These are phyloP conservation scores for Paramecium primaurelia DNA, from an alignment of 73 alveolate species.

Conservation along the genomic window DNA sequence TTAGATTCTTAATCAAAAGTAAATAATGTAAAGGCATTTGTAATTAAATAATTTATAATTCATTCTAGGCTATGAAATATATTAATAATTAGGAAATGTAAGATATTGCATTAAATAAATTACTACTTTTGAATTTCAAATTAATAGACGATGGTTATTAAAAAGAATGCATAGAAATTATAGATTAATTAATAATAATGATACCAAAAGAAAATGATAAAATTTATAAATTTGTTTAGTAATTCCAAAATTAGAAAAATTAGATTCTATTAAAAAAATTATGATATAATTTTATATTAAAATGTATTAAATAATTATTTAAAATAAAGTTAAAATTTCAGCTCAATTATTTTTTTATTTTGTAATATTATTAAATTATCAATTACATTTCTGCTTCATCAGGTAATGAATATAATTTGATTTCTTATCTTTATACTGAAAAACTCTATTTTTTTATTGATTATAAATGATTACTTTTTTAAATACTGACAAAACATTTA, in stretches of 20 bases:
- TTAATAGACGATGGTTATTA: not conserved
- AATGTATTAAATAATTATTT: too few relatives aligned
- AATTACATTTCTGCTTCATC: not conserved
- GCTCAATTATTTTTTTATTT: not conserved
- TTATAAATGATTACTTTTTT: not conserved
- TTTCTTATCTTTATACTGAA: not conserved
- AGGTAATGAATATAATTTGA: not conserved
- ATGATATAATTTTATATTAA: not conserved
- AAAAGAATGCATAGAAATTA: not conserved
- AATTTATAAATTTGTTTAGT: not conserved
- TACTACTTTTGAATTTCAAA: not conserved
- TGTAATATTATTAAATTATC: not conserved
- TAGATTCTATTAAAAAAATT: not conserved
- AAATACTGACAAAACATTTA: not conserved
- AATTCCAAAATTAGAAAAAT: not conserved
- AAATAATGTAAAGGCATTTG: not conserved
- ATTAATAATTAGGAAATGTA: not conserved
- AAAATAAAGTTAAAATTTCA: not conserved
- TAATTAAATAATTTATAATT: not conserved
- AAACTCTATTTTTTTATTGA: not conserved
- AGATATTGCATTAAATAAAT: not conserved
- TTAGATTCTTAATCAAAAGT: not conserved
- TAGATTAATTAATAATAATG: not conserved
- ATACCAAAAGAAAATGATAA: not conserved
- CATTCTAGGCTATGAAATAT: not conserved